Evolutionary conservation across 208 protist species (phyloP).

Genomic region (Angomonas ambiguus): DNA sequence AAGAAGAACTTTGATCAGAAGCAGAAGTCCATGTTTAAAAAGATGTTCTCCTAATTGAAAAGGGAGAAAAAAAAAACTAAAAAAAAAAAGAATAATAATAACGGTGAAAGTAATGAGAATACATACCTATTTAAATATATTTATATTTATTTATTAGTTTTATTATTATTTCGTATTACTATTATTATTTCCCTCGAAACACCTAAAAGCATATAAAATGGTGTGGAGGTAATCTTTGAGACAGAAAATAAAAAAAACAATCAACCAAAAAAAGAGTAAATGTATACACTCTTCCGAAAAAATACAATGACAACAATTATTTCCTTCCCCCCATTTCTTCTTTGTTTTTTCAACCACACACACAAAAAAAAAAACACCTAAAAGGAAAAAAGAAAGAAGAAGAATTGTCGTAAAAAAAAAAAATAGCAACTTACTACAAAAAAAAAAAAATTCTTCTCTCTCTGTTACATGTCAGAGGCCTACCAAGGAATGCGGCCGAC

Average conservation of each 20-base stretch:
- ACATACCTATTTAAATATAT: background rate
- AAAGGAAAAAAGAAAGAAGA: background rate
- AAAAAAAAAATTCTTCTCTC: background rate
- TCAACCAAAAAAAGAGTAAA: too few relatives aligned
- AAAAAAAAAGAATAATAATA: background rate
- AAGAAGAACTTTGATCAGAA: slow-evolving; percentile 71
- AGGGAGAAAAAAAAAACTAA: slow-evolving; percentile 10
- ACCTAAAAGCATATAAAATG: too few relatives aligned
- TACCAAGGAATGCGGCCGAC: background rate
- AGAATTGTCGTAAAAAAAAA: too few relatives aligned
- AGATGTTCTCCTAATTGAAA: slow-evolving; percentile 64
- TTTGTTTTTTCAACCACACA: slow-evolving; percentile 8
- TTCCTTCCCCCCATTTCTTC: background rate
- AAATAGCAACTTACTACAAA: too few relatives aligned
- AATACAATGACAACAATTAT: too few relatives aligned
- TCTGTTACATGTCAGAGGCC: slow-evolving; percentile 4
- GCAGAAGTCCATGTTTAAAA: slow-evolving; percentile 75
- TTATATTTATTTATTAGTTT: slow-evolving; percentile 19
- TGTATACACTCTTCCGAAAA: too few relatives aligned
- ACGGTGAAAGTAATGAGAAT: background rate
- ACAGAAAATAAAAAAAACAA: too few relatives aligned
- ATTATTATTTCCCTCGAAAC: too few relatives aligned
- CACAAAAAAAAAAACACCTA: background rate
- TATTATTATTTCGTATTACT: slow-evolving; percentile 13
- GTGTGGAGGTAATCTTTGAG: too few relatives aligned